Evolutionary conservation across 2,329 filamentous ascomycete genomes (phyloP).

Genomic region (Neoscytalidium dimidiatum): DNA sequence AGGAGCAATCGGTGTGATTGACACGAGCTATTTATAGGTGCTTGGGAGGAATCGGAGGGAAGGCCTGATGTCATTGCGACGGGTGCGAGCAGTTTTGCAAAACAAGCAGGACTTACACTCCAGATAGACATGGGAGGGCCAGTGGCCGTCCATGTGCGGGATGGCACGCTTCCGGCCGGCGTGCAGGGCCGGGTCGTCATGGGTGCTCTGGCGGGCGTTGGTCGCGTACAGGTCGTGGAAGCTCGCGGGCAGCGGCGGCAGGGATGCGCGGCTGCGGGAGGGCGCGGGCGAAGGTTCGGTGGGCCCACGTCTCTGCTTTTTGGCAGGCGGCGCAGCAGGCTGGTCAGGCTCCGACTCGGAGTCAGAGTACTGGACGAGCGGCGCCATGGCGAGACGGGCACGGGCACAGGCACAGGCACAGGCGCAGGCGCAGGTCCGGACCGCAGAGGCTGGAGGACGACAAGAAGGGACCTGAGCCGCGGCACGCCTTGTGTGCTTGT

Average conservation of each 20-base stretch:
- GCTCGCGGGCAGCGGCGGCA: constrained; percentile 71
- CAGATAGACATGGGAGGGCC: constrained; percentile 89
- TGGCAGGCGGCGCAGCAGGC: background rate
- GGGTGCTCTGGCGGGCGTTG: constrained; percentile 72
- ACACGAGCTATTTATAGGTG: background rate
- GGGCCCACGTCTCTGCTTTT: background rate
- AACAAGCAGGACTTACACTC: constrained; percentile 68
- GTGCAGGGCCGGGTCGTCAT: constrained; percentile 82
- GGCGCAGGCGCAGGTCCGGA: background rate
- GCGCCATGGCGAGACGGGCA: constrained; percentile 22
- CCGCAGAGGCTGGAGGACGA: background rate
- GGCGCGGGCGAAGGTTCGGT: constrained; percentile 13
- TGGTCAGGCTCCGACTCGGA: constrained; percentile 37
- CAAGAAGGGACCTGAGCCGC: background rate
- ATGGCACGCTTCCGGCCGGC: constrained; percentile 79
- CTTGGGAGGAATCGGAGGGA: background rate
- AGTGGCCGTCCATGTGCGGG: constrained; percentile 85
- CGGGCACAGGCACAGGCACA: background rate
- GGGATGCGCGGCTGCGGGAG: constrained; percentile 18
- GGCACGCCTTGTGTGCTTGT: background rate
- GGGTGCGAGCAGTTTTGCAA: background rate
- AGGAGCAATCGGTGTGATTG: background rate
- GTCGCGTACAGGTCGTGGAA: constrained; percentile 93
- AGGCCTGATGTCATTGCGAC: constrained; percentile 24
- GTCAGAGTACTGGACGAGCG: constrained; percentile 66